Base-by-base conservation (phyloP, 768 basidiomycete genomes). In the Termitomyces sp. region DNA sequence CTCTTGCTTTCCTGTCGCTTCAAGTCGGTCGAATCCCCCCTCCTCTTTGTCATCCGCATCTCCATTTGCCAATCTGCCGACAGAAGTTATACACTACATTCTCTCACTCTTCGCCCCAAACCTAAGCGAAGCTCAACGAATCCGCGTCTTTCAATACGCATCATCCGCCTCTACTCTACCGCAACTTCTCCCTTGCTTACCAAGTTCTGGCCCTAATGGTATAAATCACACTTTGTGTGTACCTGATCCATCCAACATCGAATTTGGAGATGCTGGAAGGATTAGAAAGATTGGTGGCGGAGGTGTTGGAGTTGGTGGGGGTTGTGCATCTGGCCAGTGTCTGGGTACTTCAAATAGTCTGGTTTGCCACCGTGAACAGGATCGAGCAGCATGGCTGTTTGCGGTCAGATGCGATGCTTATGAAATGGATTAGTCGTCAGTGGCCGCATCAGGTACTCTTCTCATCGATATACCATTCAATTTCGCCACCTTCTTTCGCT, bases 101-200 rank as follows among this genome's bases (percentile, higher is more conserved):
- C 75, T 88, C 36, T 79, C 83, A 13, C 80, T 81, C 64, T 69
- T 86, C 22, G 81, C 84, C 4, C 86, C 85, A 16, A 73, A 69
- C 0, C 77, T 89, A 52, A 86, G 86, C 18, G 66, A 76, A 20
- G 69, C 72, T 2, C 87, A 89, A 63, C 79, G 79, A 22, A 72
- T 80, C 61, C 79, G 78, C 8, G 77, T 89, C 34, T 78, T 76
- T 61, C 68, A 65, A 33, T 87, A 80, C 58, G 85, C 85, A 8
- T 74, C 80, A 1, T 73, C 75, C 33, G 54, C 68, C 0, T 56
- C 69, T 4, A 86, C 85, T 0, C 74, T 87, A 9, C 81, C 79
- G 15, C 68, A 50, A 1, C 58, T 69, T n/a, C 59, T 68, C 3
- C 67, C 66, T 30, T 60, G 61, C 42, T 61, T 68, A 20, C 55